Percentiles rank a stretch among this genome's conserved stretches.
Conservation (phyloP, 2,329 filamentous ascomycete species). For the Penicillium concentricum region DNA sequence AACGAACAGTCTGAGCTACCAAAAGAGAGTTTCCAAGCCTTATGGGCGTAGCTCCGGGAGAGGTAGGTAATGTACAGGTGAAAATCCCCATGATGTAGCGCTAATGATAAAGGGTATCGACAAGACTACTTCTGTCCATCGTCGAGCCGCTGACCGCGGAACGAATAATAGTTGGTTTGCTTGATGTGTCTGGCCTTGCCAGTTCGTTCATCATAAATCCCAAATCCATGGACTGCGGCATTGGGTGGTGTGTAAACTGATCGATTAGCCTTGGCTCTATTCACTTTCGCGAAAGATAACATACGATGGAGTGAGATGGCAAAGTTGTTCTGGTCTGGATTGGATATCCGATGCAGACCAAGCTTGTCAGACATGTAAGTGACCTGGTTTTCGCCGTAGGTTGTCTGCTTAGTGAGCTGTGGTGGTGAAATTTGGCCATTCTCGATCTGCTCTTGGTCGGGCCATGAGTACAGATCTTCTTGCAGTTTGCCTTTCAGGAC, state of each 20-base stretch:
- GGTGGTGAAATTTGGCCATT: conserved; percentile 55
- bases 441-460: conserved; percentile 48
- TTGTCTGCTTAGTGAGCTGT: conserved; percentile 64
- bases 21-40: neutral
- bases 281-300: conserved; percentile 26
- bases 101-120: neutral
- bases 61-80: neutral
- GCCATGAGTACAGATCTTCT: conserved; percentile 80
- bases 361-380: conserved; percentile 89
- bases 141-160: conserved; percentile 42
- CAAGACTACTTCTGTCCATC: conserved; percentile 6
- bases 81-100: neutral
- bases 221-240: conserved; percentile 76
- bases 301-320: conserved; percentile 79
- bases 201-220: conserved; percentile 75
- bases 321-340: conserved; percentile 67
- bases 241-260: conserved; percentile 83
- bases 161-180: conserved; percentile 72
- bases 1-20: neutral
- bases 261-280: conserved; percentile 1
- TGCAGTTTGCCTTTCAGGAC: conserved; percentile 74
- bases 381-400: conserved; percentile 69
- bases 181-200: conserved; percentile 70
- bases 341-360: conserved; percentile 79
- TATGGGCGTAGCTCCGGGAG: no score